These are phyloP conservation scores for Malus hybrid DNA, from an alignment of 331 rosid species.

Conservation along the genomic window DNA sequence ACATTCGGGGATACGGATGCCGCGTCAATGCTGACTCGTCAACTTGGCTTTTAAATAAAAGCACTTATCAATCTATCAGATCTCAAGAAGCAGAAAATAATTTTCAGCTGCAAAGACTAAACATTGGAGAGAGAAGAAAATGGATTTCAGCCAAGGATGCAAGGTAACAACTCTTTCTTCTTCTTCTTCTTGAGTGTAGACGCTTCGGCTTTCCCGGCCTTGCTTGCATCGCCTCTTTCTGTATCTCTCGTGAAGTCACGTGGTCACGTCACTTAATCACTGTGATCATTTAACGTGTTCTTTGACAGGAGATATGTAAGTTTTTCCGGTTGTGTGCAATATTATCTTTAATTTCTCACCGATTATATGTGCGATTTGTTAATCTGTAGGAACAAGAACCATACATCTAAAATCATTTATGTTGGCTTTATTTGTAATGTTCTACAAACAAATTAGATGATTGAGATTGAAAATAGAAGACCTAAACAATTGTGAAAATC, in stretches of 20 bases:
- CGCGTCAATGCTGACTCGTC: conserved; percentile 12
- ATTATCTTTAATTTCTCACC: neutral
- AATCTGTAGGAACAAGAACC: neutral
- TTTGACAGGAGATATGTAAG: too few species aligned
- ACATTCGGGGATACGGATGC: neutral
- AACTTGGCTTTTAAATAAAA: neutral
- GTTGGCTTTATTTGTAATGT: neutral
- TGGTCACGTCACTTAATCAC: too few species aligned
- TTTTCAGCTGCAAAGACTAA: neutral
- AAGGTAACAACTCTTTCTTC: conserved; percentile 32
- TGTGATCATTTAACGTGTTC: too few species aligned
- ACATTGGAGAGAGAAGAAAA: conserved; percentile 8
- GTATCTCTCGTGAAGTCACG: neutral
- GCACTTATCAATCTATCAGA: neutral
- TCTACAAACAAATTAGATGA: neutral
- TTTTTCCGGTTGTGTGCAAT: neutral
- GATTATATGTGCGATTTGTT: neutral
- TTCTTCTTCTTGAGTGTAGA: too few species aligned
- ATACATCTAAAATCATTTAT: neutral
- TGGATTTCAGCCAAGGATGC: conserved; percentile 40
- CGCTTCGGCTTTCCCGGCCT: too few species aligned
- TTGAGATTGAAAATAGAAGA: too few species aligned
- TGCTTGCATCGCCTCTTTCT: too few species aligned
- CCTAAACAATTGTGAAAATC: too few species aligned
- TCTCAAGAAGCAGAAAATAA: conserved; percentile 6